Evolutionary conservation across 176 grass and related monocot species (phyloP), one percentile per base, ranked within the genome.

Genomic region (Poa annua): DNA sequence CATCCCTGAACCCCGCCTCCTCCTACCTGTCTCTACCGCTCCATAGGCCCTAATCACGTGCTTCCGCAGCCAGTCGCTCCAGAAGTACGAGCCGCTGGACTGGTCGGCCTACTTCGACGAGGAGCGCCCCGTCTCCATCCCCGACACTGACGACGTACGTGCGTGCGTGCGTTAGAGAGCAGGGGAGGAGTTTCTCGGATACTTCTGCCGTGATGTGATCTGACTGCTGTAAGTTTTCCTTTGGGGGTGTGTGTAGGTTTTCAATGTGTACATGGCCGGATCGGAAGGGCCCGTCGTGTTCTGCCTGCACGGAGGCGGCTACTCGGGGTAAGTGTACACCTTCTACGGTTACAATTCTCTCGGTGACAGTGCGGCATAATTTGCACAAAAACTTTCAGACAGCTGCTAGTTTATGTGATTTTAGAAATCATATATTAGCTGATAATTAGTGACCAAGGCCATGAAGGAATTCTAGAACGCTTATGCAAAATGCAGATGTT

Each of bases 221-320:
- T 59, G 74, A 85, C 5, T 66, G 47, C 11, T 17, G 14, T 32
- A 9, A 13, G 15, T 61, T 60, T 85, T 39, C n/a, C 59, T 19
- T 34, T 10, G 12, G 12, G 12, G 29, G 7, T 3, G 0, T 33
- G 16, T 81, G 29, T 71, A 99, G 96, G 87, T 89, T 56, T 99
- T 99, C 86, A 92, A 90, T 64, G 83, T 93, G 71, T 99, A 96
- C 81, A 90, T 62, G 68, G 80, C 85, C 78, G 93, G 91, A 84
- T 96, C 93, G 78, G 89, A 93, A 32, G 96, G 96, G 12, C 96
- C 96, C 26, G 91, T 99, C 54, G 93, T 96, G 52, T 93, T 99
- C 82, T 96, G 93, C 65, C 77, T 99, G 32, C 96, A 96, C 89
- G 96, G 96, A 81, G 96, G 96, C 71, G 96, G 96, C 76, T 99